Base-by-base conservation (phyloP, 140 eudicot species). In the Bidens hawaiensis region DNA sequence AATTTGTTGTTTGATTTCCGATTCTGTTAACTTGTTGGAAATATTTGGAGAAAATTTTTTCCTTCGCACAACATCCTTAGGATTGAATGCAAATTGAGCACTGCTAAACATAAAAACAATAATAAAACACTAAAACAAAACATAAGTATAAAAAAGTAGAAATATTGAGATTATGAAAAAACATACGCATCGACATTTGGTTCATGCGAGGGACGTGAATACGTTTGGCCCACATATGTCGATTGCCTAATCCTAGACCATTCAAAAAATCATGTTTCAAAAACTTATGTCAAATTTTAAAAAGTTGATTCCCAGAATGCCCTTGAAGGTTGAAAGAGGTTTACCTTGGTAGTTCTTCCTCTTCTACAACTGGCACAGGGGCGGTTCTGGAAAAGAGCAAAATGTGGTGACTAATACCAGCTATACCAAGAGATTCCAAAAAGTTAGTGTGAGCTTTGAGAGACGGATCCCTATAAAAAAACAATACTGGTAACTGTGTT, bases 301-400 rank as follows among this genome's bases (percentile, higher is more conserved):
- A 54, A 31, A n/a, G n/a, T n/a, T n/a, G n/a, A 64, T 64, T 5
- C 15, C 65, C 57, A 54, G 3, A 15, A 31, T 43, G 53, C 21
- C 65, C 52, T 24, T 34, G 9, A 30, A 62, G 51, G 54, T 9
- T 16, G 16, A 53, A 67, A 71, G n/a, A 53, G 18, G 51, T 62
- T 73, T 56, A 93, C 99, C 90, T 88, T 70, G 58, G 23, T 14
- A 65, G 59, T 36, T 78, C 94, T 38, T 84, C 94, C 9, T 72
- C 78, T 31, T 42, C 61, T 23, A 77, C 65, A 56, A 21, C 80
- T 54, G 78, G 84, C 27, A 73, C 77, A 15, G 96, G 95, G 0
- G 88, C 97, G 10, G 95, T 75, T 75, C 89, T 93, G n/a, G 99
- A 88, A 62, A 85, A 93, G 40, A 93, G 95, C 81, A 93, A 79